These are phyloP conservation scores for Cinnamomum micranthum DNA, from an alignment of 164 flowering plant species.

Conservation along the genomic window DNA sequence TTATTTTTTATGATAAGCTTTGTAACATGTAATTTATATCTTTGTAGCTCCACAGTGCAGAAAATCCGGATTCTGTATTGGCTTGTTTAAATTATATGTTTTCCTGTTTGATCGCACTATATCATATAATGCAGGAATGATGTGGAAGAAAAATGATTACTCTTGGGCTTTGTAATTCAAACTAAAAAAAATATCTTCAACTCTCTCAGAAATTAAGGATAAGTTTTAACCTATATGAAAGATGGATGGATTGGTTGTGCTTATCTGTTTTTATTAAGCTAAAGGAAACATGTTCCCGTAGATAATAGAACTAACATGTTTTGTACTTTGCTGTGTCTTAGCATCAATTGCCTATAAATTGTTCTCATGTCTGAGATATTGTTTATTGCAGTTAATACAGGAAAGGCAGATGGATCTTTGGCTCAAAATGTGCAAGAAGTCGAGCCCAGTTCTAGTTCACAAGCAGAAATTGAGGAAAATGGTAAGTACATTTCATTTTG, in stretches of 20 bases:
- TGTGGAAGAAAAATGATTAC: too few species aligned
- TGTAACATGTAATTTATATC: neutral
- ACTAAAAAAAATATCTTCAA: neutral
- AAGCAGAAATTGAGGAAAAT: constrained; percentile 23
- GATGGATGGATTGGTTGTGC: neutral
- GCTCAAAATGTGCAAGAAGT: constrained; percentile 14
- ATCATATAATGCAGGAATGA: neutral
- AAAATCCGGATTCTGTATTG: neutral
- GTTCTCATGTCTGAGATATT: neutral
- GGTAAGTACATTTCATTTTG: constrained; percentile 22
- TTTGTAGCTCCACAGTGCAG: neutral
- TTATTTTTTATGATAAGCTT: too few species aligned
- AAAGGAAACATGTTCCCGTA: neutral
- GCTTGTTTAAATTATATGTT: too few species aligned
- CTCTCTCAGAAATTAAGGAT: neutral
- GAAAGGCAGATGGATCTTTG: constrained; percentile 9
- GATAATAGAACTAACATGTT: neutral
- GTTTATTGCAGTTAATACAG: constrained; percentile 4
- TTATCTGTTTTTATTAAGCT: neutral
- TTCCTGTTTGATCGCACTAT: neutral
- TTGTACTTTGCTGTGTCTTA: neutral
- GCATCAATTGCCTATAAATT: neutral
- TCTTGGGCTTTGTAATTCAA: too few species aligned
- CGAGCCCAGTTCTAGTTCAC: constrained; percentile 17
- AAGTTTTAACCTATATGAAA: neutral